Base-by-base conservation (phyloP, 768 basidiomycete species). In the Chalciporus piperatus region DNA sequence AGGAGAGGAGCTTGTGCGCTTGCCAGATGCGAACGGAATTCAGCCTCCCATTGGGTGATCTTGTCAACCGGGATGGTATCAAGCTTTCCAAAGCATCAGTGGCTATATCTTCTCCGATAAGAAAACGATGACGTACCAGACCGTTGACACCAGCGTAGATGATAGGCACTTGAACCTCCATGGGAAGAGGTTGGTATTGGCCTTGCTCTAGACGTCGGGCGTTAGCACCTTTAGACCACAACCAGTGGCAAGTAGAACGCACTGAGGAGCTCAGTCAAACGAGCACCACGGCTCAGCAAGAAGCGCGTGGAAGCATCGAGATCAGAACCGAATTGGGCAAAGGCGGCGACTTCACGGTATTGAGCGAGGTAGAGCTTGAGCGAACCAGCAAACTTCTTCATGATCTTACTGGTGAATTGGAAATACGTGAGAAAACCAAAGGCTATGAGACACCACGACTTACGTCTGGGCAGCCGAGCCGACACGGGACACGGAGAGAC, bases 311-410 rank as follows among this genome's bases (percentile, higher is more conserved):
- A 98, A 50, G 96, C 95, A 78, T 98, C 97, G 68, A 98, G 90
- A 76, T 99, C 97, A 66, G 97, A 99, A 84, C 97, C 97, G 80
- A 99, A 99, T 72, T 98, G 97, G 52, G 96, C 94, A 69, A 96
- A 97, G 60, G 94, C 94, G 60, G 97, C 97, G 61, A 99, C 97
- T 82, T 99, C 97, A 88, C 97, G 95, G 81, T 98, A 99, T 74
- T 99, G 97, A 27, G 97, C 97, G 60, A 99, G 92, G 85, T 99
- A 99, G 42, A 99, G 85, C 79, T 98, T 98, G 63, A 98, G 85
- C 48, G 97, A 98, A 82, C 97, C 97, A 65, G 97, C 97, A 65
- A 98, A 98, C 80, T 98, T 95, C 89, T 98, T 99, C 97, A 99
- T 98, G 77, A 98, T 93, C 77, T 95, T 93, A 62, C 87, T 90